Evolutionary conservation across 2,329 filamentous ascomycete species (phyloP).

Genomic region (Aspergillus piperis): DNA sequence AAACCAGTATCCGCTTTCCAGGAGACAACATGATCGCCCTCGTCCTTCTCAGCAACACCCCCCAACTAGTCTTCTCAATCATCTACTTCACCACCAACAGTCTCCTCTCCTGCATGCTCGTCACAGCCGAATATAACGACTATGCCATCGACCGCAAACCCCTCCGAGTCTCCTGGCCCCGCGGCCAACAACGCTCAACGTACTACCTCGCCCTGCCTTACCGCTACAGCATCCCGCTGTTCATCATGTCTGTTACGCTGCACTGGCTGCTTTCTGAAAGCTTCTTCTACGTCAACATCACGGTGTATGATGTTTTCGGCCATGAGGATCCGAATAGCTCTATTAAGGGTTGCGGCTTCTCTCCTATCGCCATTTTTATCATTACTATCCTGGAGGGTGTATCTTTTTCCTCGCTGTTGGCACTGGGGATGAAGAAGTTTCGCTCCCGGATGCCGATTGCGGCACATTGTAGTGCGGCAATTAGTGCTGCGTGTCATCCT

Average conservation of each 20-base stretch:
- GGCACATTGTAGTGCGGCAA: conserved; percentile 31
- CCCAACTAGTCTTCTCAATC: conserved; percentile 36
- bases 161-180: conserved; percentile 43
- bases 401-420: conserved; percentile 12
- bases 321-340: not conserved
- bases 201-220: conserved; percentile 48
- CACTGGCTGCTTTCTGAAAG: conserved; percentile 53
- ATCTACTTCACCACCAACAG: conserved; percentile 38
- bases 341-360: conserved; percentile 7
- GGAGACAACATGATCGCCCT: not conserved
- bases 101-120: conserved; percentile 48
- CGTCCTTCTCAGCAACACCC: conserved; percentile 30
- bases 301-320: conserved; percentile 18
- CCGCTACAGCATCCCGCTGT: conserved; percentile 31
- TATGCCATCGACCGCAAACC: conserved; percentile 40
- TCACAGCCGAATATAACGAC: conserved; percentile 51
- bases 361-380: conserved; percentile 10
- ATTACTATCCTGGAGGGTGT: conserved; percentile 4
- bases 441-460: conserved; percentile 31
- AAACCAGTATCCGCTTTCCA: not conserved
- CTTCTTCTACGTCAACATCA: conserved; percentile 43
- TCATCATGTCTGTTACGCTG: conserved; percentile 35
- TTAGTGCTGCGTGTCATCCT: conserved; percentile 36
- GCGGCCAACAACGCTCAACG: conserved; percentile 42
- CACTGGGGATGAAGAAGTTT: conserved; percentile 20